Evolutionary conservation across 1,139 yeast genomes (phyloP), one percentile per base, ranked within the genome.

Genomic region (Petasospora rhodanensis): DNA sequence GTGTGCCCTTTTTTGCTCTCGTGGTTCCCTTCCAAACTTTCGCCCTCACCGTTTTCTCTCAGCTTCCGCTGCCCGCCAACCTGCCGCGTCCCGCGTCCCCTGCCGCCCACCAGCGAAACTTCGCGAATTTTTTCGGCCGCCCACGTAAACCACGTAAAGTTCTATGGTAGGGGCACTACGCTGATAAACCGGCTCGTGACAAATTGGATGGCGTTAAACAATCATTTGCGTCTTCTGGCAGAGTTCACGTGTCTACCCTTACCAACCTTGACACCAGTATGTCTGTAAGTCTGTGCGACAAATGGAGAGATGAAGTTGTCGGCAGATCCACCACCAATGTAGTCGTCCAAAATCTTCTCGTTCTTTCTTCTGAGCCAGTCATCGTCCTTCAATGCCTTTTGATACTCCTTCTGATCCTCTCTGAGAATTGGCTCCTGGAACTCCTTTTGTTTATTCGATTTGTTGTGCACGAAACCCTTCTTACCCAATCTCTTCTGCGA

Each of bases 271-370:
- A 87, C 93, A 18, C 84, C 80, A 14, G 79, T 72, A 22, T 73
- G 72, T 52, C 81, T 71, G 24, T 73, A 64, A 3, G 75, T 76
- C 33, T 79, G 76, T 26, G 75, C 70, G 6, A 87, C 82, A 59
- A 91, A 91, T 8, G 98, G 97, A n/a, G 95, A 81, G 37, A 81
- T 77, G 50, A 77, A 79, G 50, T 84, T 81, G 51, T 89, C 97
- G 7, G 95, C 96, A 40, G 94, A 81, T 5, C 94, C 96, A 14
- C 95, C 95, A 18, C 96, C 96, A 35, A 87, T 77, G 83, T 94
- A 91, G 52, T 86, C 87, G 50, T 81, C 79, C 45, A 87, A 64
- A 43, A 82, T 66, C 61, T 87, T 87, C 50, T 87, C 96, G 49
- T 85, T 85, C 52, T 85, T 84, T 51, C 82, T 73, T 55, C 85